Evolutionary conservation across 1,139 yeast species (phyloP).

Genomic region (Candida sanyaensis): DNA sequence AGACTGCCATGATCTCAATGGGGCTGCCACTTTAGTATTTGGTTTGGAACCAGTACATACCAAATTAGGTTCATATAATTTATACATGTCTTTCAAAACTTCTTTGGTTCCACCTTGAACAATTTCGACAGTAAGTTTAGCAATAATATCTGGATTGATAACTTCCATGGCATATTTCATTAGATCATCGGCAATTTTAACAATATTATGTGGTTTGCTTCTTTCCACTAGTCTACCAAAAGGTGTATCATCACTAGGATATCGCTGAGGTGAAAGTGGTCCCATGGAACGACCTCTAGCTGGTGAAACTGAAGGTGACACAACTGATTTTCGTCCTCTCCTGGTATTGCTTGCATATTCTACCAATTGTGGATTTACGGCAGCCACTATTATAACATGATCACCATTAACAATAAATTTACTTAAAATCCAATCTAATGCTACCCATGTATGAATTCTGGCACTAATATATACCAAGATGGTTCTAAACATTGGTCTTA

Average conservation of each 20-base stretch:
- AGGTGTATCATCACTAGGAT: constrained; percentile 14
- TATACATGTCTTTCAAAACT: constrained; percentile 60
- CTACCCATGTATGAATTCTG: constrained; percentile 77
- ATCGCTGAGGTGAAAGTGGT: background rate
- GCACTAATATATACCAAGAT: constrained; percentile 69
- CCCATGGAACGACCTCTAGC: background rate
- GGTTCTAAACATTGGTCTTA: constrained; percentile 49
- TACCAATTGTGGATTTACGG: constrained; percentile 23
- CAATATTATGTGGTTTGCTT: constrained; percentile 36
- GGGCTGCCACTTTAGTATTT: constrained; percentile 46
- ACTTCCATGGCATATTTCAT: constrained; percentile 50
- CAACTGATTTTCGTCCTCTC: constrained; percentile 7
- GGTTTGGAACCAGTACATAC: constrained; percentile 66
- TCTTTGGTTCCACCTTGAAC: constrained; percentile 60
- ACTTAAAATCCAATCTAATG: constrained; percentile 66
- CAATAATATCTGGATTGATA: constrained; percentile 48
- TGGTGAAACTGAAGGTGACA: constrained; percentile 18
- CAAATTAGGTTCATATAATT: constrained; percentile 63
- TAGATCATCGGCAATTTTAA: constrained; percentile 40
- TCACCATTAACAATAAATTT: constrained; percentile 62
- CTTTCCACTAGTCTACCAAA: constrained; percentile 33
- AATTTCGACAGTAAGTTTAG: constrained; percentile 63
- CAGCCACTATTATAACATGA: constrained; percentile 57
- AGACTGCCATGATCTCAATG: constrained; percentile 61
- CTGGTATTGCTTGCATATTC: constrained; percentile 1